Conservation (phyloP, 139 green algal genomes). For the Pseudopediastrum boryanum region DNA sequence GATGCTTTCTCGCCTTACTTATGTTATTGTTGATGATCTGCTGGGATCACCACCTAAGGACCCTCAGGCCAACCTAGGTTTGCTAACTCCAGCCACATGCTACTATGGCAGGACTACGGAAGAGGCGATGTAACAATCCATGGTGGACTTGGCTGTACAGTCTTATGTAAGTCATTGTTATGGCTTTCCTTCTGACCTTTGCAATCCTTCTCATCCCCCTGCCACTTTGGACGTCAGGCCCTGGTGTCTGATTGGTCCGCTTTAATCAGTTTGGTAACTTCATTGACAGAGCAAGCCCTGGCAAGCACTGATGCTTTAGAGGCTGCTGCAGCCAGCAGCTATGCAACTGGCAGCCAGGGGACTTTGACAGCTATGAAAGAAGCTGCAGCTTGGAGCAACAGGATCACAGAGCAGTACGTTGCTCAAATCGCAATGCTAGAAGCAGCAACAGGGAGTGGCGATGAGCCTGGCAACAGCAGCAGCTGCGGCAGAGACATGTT, state of each 20-base stretch:
- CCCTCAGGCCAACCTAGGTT: too few species aligned
- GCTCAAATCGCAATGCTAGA: slow-evolving; percentile 29
- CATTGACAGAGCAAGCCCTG: slow-evolving; percentile 5
- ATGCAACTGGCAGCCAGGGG: background rate
- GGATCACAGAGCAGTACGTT: slow-evolving; percentile 15
- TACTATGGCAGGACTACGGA: too few species aligned
- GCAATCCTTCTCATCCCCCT: too few species aligned
- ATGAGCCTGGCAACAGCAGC: background rate
- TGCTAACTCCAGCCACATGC: too few species aligned
- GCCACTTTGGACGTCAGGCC: too few species aligned
- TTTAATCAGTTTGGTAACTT: background rate
- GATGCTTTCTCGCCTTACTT: too few species aligned
- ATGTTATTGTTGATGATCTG: too few species aligned
- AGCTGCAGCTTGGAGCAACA: background rate
- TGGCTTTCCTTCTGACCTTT: slow-evolving; percentile 8
- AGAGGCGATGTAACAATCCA: too few species aligned
- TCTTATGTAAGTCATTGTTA: too few species aligned
- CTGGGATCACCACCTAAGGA: too few species aligned
- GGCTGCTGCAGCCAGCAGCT: background rate
- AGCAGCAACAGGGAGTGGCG: slow-evolving; percentile 2
- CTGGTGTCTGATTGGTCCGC: background rate
- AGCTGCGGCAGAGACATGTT: too few species aligned
- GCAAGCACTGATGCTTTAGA: slow-evolving; percentile 14
- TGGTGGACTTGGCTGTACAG: too few species aligned
- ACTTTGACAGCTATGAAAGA: slow-evolving; percentile 25